Conservation (phyloP, 441 rosid species). For the Sinapis alba region DNA sequence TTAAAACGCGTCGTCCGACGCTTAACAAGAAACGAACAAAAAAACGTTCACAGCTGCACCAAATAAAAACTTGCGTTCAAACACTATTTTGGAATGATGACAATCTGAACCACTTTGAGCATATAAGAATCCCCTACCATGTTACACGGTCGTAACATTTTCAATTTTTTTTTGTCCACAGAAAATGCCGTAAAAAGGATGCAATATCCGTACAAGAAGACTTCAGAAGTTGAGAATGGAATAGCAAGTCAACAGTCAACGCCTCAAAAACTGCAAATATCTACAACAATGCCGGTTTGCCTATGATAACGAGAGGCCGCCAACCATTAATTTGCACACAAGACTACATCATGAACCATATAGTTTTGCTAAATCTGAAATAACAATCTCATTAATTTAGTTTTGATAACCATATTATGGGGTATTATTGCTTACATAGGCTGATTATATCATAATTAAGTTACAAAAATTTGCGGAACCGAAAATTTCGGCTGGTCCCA, state of each 20-base stretch:
- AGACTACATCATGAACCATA: not conserved
- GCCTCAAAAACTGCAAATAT: not conserved
- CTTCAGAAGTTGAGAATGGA: constrained; percentile 1
- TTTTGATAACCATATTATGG: not conserved
- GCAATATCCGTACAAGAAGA: constrained; percentile 12
- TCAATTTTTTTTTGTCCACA: not conserved
- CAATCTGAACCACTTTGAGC: not conserved
- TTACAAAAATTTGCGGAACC: not conserved
- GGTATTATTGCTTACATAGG: not conserved
- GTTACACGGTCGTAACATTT: not conserved
- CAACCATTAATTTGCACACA: not conserved
- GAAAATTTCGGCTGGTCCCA: not conserved
- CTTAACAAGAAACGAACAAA: not conserved
- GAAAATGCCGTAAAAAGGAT: constrained; percentile 11
- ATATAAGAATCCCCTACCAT: not conserved
- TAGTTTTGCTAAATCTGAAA: not conserved
- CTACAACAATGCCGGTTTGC: constrained; percentile 7
- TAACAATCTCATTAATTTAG: not conserved
- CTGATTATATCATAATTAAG: not conserved
- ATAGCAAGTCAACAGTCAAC: constrained; percentile 15
- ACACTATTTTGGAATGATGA: not conserved
- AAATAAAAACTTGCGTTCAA: not conserved
- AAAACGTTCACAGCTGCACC: not conserved
- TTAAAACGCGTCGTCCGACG: not conserved
- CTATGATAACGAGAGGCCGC: not conserved